These are phyloP conservation scores for Cystobasidium tubakii DNA, from an alignment of 768 basidiomycete species.

Conservation along the genomic window DNA sequence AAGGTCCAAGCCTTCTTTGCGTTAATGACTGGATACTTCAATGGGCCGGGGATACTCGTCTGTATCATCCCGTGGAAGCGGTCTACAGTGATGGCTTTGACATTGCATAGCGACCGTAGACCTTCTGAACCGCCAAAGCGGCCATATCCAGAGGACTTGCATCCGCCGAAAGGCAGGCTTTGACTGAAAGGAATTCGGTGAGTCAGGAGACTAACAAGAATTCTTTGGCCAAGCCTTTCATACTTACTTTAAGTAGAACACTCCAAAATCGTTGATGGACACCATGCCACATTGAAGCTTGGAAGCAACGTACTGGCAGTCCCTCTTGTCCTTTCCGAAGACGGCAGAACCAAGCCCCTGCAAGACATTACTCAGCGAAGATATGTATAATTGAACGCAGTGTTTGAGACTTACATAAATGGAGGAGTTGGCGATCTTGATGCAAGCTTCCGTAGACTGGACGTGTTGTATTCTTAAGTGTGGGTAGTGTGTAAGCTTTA, in stretches of 20 bases:
- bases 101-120: conserved; percentile 74
- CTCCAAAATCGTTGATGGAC: conserved; percentile 87
- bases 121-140: conserved; percentile 95
- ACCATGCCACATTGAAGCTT: conserved; percentile 92
- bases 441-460: conserved; percentile 72
- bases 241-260: conserved; percentile 65
- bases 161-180: conserved; percentile 90
- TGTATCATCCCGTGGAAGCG: conserved; percentile 75
- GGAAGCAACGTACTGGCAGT: conserved; percentile 73
- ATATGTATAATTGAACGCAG: too few relatives aligned
- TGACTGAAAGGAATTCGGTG: conserved; percentile 54
- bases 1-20: conserved; percentile 10
- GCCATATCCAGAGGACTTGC: conserved; percentile 84
- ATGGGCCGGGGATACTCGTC: conserved; percentile 73
- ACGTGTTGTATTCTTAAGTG: too few relatives aligned
- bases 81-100: conserved; percentile 80
- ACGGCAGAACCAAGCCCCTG: conserved; percentile 83
- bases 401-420: conserved; percentile 53
- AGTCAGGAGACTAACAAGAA: too few relatives aligned
- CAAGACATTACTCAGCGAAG: neutral
- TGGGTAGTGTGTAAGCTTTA: too few relatives aligned
- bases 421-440: conserved; percentile 80
- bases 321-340: conserved; percentile 75
- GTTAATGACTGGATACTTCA: conserved; percentile 73
- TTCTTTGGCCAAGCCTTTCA: too few relatives aligned